phyloP scores from a whole-genome alignment of 108 stramenopile species.

The Mayamaea pseudoterrestris region DNA sequence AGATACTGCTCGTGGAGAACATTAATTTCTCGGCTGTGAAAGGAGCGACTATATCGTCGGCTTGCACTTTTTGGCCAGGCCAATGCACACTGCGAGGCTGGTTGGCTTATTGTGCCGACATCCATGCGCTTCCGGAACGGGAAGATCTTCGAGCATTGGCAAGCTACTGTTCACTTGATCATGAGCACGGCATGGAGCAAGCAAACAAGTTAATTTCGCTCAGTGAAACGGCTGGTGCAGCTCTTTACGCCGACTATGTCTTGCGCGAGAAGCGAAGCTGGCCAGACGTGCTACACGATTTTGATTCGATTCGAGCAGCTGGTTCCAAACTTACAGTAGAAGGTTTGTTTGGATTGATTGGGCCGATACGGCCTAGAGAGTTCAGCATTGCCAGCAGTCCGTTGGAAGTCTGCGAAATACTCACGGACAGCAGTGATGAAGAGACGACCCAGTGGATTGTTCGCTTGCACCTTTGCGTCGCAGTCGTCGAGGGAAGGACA shows the following conservation, averaged over 20 bases:
- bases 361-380: constrained; percentile 60
- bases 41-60: neutral
- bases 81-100: constrained; percentile 57
- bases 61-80: constrained; percentile 34
- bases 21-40: constrained; percentile 10
- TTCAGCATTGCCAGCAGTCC: constrained; percentile 77
- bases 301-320: constrained; percentile 46
- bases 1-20: constrained; percentile 16
- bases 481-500: constrained; percentile 62
- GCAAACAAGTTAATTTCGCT: constrained; percentile 46
- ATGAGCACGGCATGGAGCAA: constrained; percentile 37
- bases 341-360: constrained; percentile 38
- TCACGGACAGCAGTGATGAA: neutral
- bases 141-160: constrained; percentile 69
- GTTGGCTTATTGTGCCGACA: constrained; percentile 68
- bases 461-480: constrained; percentile 59
- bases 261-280: constrained; percentile 74
- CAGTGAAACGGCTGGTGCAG: constrained; percentile 54
- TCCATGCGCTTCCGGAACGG: constrained; percentile 61
- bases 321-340: constrained; percentile 34
- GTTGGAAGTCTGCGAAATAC: constrained; percentile 8
- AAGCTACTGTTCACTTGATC: constrained; percentile 33
- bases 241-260: constrained; percentile 70
- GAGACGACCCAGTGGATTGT: constrained; percentile 17
- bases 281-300: constrained; percentile 74